Base-by-base conservation (phyloP, 345 rosid species). In the Murraya koenigii region DNA sequence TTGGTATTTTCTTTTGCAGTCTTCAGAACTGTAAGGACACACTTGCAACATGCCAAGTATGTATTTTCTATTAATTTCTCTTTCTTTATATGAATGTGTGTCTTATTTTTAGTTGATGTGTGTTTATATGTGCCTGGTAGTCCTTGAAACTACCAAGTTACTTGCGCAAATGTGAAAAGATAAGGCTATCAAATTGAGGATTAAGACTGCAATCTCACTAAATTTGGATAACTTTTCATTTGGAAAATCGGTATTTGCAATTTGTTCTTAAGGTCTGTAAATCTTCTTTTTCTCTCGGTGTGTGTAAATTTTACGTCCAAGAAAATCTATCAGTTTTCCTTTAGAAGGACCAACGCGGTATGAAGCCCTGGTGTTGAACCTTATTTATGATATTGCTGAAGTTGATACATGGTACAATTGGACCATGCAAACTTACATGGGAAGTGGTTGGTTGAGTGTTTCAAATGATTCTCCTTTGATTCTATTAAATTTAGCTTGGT, bases 31-130 rank as follows among this genome's bases (percentile, higher is more conserved):
- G 97, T 80, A 89, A 88, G 87, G 91, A 87, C 72, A 75, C 90
- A 19, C 97, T 94, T 71, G 84, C 94, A 54, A 80, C 90, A 30
- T 85, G 94, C 84, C 97, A 94, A 79, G 98, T 91, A 88, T 67
- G 90, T 86, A 77, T 71, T 58, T 30, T 79, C 76, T 62, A 59
- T 72, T 52, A 65, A 7, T 22, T 13, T 38, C 22, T 5, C 22
- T 77, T 65, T 60, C 64, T 28, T 4, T 30, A 8, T 66, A 23
- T 39, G 44, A 38, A 8, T 80, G 2, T 35, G 36, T 69, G 22
- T 55, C 54, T 38, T 35, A 28, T 11, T 58, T 73, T 59, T 17
- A 19, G 13, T 5, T 49, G 26, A 52, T 13, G 55, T 7, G 8
- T 25, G 49, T 58, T 5, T 38, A 38, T 59, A 9, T 36, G 22